Base-by-base conservation (phyloP, 1,284 basidiomycete species). In the Violaceomyces palustris region DNA sequence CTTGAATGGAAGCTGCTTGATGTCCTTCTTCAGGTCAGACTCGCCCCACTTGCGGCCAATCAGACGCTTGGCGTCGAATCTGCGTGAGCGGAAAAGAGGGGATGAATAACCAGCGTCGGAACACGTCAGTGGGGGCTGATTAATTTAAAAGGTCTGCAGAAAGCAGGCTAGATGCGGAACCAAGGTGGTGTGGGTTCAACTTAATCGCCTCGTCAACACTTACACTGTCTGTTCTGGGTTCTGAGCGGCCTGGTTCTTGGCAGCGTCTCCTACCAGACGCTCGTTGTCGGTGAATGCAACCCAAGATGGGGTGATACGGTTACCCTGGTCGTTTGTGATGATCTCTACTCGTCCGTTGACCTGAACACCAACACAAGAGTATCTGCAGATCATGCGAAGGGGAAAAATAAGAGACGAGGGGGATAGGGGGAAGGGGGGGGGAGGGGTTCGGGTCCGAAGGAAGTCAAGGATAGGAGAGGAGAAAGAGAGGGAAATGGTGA, bases 61-160 rank as follows among this genome's bases (percentile, higher is more conserved):
- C 56, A 97, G 82, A 78, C 92, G 91, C 76, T 97, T 97, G 52
- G 91, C 90, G 76, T 96, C 92, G 73, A 96, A 97, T 64, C 60
- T 53, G 46, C n/a, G n/a, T n/a, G n/a, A n/a, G n/a, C n/a, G n/a
- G n/a, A n/a, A n/a, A n/a, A n/a, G n/a, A n/a, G n/a, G n/a, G n/a
- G n/a, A n/a, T n/a, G n/a, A n/a, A n/a, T n/a, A n/a, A n/a, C n/a
- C n/a, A n/a, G n/a, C n/a, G n/a, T n/a, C n/a, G n/a, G n/a, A n/a
- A n/a, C n/a, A n/a, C n/a, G n/a, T n/a, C n/a, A n/a, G n/a, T n/a
- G n/a, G n/a, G n/a, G n/a, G n/a, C n/a, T n/a, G n/a, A n/a, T n/a
- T n/a, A n/a, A n/a, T n/a, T n/a, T n/a, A n/a, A n/a, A n/a, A n/a
- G n/a, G n/a, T n/a, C n/a, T n/a, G n/a, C n/a, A n/a, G n/a, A n/a